Conservation (phyloP, 2,329 filamentous ascomycete species). For the Lasiodiplodia sp. region DNA sequence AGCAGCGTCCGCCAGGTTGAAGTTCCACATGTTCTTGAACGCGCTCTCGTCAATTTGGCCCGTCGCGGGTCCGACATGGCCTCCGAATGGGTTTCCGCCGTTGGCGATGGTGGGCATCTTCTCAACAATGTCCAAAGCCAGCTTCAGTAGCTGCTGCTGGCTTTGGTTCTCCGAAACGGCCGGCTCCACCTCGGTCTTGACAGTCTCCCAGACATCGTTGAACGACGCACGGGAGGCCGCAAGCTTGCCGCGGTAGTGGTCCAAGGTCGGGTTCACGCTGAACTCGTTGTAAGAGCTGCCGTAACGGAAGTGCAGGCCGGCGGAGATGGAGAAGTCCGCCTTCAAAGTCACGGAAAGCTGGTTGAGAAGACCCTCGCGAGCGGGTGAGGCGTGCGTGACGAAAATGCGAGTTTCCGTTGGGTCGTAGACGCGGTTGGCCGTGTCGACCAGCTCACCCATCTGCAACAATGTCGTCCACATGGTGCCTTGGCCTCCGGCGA, state of each 20-base stretch:
- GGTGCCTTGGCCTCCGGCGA: constrained; percentile 95
- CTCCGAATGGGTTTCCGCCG: constrained; percentile 95
- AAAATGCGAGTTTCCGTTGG: constrained; percentile 97
- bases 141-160: constrained; percentile 89
- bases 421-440: constrained; percentile 97
- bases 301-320: constrained; percentile 96
- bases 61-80: constrained; percentile 75
- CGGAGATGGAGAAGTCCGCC: constrained; percentile 97
- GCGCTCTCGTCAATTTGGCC: constrained; percentile 97
- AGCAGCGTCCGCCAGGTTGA: constrained; percentile 95
- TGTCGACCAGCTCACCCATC: constrained; percentile 98
- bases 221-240: constrained; percentile 98
- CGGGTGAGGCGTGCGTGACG: constrained; percentile 95
- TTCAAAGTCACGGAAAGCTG: constrained; percentile 97
- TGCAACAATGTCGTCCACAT: constrained; percentile 99
- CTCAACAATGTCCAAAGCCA: constrained; percentile 90
- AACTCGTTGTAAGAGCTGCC: constrained; percentile 99
- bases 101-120: constrained; percentile 98
- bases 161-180: constrained; percentile 93
- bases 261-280: constrained; percentile 95
- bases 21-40: constrained; percentile 99
- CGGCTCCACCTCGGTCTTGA: constrained; percentile 93
- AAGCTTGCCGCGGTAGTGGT: constrained; percentile 98
- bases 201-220: constrained; percentile 99
- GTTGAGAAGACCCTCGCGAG: constrained; percentile 94